Base-by-base conservation (phyloP, 805 yeast genomes). In the Torulaspora gathmanii region DNA sequence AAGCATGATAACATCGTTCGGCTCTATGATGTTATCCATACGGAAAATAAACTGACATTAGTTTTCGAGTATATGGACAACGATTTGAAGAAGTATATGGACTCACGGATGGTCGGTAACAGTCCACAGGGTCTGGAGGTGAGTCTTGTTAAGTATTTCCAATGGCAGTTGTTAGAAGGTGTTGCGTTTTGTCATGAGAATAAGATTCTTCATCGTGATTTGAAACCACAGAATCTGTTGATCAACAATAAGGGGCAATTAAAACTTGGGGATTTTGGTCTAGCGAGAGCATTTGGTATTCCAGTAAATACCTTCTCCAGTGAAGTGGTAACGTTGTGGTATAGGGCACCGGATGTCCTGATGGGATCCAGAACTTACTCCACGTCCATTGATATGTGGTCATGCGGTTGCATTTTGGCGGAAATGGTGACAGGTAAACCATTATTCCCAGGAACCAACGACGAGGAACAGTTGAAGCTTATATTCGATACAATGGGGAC, bases 381-480 rank as follows among this genome's bases (percentile, higher is more conserved):
- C 28, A 93, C 98, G 0, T 97, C 98, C 15, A 96, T 93, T 42
- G 99, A 93, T 65, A 89, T 93, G 85, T 93, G 99, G 99, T 87
- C 96, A 9, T 86, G 91, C 50, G 99, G 99, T 12, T 90, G 97
- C 63, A 93, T 93, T 38, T 86, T 93, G 65, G 99, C 97, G 5
- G 99, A 93, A 65, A 90, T 93, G 98, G 88, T 90, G 46, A 87
- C 89, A 57, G 81, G 99, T 45, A 87, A 87, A 64, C 97, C 99
- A 7, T 67, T 93, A 42, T 91, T 93, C 70, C 95, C 98, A 0
- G 99, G 99, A 5, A 96, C 93, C 64, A 88, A 96, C 9, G 99
- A 93, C 65, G 95, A 93, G 61, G 99, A 93, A 65, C 96, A 93
- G 70, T 86, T 93, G 54, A 90, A 90, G 72, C 78, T 93, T 66